Evolutionary conservation across 495 filamentous ascomycete species (phyloP).

Genomic region (Penicillium pancosmium): DNA sequence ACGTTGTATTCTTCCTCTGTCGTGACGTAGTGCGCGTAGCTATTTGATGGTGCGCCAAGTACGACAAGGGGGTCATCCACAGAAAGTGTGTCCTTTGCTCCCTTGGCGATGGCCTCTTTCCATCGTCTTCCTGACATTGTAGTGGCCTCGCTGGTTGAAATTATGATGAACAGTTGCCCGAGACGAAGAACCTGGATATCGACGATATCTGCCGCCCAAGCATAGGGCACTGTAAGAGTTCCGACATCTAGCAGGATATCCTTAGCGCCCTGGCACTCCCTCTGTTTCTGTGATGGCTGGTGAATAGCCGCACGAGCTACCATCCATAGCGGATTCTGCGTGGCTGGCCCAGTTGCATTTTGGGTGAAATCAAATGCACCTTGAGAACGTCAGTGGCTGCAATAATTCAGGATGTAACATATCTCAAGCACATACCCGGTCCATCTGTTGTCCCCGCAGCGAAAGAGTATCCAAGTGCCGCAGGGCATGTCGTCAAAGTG

Average conservation of each 20-base stretch:
- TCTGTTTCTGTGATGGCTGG: constrained; percentile 69
- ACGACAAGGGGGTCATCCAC: constrained; percentile 70
- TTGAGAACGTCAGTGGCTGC: neutral
- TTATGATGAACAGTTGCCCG: constrained; percentile 84
- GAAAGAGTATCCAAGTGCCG: constrained; percentile 93
- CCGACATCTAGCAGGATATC: constrained; percentile 91
- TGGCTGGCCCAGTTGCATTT: constrained; percentile 73
- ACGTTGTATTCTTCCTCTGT: constrained; percentile 89
- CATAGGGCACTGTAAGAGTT: constrained; percentile 75
- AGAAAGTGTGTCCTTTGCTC: constrained; percentile 48
- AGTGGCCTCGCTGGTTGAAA: constrained; percentile 88
- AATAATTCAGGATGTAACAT: neutral
- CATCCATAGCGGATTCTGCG: constrained; percentile 77
- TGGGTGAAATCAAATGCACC: constrained; percentile 92
- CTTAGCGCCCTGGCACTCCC: constrained; percentile 79
- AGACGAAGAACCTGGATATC: constrained; percentile 89
- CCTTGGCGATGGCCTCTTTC: constrained; percentile 75
- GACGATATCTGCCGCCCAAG: constrained; percentile 91
- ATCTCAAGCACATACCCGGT: constrained; percentile 49
- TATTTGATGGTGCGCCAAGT: constrained; percentile 92
- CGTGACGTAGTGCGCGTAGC: constrained; percentile 93
- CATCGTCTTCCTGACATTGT: constrained; percentile 95
- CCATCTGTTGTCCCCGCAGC: constrained; percentile 94
- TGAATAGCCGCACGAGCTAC: constrained; percentile 75
- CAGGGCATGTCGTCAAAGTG: constrained; percentile 74